Base-by-base conservation (phyloP, 2,329 filamentous ascomycete genomes). In the Leptosphaerulina australis region DNA sequence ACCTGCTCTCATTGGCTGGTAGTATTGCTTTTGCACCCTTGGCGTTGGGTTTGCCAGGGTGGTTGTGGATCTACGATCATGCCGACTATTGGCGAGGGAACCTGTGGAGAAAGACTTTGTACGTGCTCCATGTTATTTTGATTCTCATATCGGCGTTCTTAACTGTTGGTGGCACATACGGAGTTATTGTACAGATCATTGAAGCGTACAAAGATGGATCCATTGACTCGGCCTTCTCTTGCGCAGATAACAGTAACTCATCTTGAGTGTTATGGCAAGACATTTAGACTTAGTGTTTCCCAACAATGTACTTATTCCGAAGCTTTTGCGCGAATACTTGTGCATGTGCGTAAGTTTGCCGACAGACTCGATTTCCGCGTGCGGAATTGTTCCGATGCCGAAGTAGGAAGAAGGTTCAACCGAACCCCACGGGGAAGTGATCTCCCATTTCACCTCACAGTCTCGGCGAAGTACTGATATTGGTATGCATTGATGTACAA, bases 61-160 rank as follows among this genome's bases (percentile, higher is more conserved):
- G 72, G 70, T 53, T 83, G 3, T 83, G 80, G 80, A 56, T 82
- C 3, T 75, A 79, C 56, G 79, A 81, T 46, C 75, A 81, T 51
- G 55, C 60, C 5, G 48, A 73, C 20, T 78, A 77, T 59, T 66
- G 68, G 52, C 72, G 60, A 24, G 77, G 77, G 0, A 67, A 43
- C 1, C 5, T 63, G 1, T 40, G 56, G 44, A 69, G 74, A 53
- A 74, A 74, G 60, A 46, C 63, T 0, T 55, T 72, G 15, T 81
- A 74, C 51, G 64, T 59, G 31, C 61, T 77, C 6, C 77, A 81
- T 59, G 62, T 71, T 5, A 49, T 76, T 0, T 55, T 81, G 45
- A 72, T 80, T 9, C 49, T 75, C 1, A 54, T 81, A 11, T 78
- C 77, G 0, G n/a, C 75, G 0, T 82, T 81, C 53, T 65, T 81